These are phyloP conservation scores for Isabelozyma pseudorhagii DNA, from an alignment of 805 yeast species.

Conservation along the genomic window DNA sequence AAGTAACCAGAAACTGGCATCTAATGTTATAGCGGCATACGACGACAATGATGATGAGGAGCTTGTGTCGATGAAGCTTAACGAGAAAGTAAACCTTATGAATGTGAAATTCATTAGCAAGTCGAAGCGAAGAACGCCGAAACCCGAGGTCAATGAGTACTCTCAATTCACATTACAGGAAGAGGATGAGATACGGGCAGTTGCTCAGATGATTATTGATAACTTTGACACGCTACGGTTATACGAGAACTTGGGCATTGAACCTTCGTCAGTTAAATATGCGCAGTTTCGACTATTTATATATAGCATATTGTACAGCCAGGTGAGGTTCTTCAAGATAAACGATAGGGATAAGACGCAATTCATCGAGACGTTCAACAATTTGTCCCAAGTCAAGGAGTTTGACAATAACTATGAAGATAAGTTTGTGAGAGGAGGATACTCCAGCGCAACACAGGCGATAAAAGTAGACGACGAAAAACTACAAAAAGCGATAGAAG, in stretches of 20 bases:
- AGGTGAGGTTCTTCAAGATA: constrained; percentile 6
- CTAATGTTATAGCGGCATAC: neutral
- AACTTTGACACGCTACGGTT: neutral
- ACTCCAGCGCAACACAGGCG: neutral
- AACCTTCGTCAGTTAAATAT: neutral
- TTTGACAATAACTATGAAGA: constrained; percentile 4
- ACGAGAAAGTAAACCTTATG: constrained; percentile 5
- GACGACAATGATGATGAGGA: neutral
- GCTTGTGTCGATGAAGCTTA: constrained; percentile 1
- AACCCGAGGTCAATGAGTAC: neutral
- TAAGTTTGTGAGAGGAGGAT: constrained; percentile 7
- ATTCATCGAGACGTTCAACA: constrained; percentile 3
- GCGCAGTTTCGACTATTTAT: constrained; percentile 9
- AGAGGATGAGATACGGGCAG: constrained; percentile 1
- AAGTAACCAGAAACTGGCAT: neutral
- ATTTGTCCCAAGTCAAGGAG: constrained; percentile 4
- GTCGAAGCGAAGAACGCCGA: neutral
- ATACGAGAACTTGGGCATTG: neutral
- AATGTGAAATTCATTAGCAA: constrained; percentile 2
- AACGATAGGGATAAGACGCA: neutral
- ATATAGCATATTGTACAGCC: constrained; percentile 7
- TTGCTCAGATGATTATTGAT: constrained; percentile 1
- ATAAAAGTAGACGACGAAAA: neutral
- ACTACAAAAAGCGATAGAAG: neutral
- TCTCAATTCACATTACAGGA: neutral